These are phyloP conservation scores for Leishmania guyanensis DNA, from an alignment of 208 protist genomes.

Conservation along the genomic window DNA sequence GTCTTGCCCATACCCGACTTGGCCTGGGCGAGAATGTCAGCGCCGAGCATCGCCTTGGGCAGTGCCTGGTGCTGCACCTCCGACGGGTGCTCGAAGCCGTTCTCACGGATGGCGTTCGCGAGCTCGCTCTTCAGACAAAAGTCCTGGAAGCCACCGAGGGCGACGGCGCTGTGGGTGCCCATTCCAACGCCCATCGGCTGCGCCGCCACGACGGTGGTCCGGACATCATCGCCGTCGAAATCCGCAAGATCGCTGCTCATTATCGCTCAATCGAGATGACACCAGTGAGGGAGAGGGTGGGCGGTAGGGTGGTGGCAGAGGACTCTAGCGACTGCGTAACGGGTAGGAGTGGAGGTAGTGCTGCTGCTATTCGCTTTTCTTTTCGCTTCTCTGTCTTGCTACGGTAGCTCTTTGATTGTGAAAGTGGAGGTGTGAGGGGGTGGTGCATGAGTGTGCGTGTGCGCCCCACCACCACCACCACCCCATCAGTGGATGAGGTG, in stretches of 20 bases:
- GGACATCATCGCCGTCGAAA: conserved; percentile 91
- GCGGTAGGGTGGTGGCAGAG: not conserved
- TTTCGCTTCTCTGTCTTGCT: too few species aligned
- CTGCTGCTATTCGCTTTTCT: too few species aligned
- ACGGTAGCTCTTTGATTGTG: not conserved
- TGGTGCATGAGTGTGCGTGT: not conserved
- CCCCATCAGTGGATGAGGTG: not conserved
- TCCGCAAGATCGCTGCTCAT: conserved; percentile 88
- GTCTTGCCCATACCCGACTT: conserved; percentile 99
- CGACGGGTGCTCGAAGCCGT: conserved; percentile 93
- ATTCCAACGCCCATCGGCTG: conserved; percentile 79
- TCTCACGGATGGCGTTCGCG: conserved; percentile 96
- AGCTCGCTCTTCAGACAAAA: conserved; percentile 99
- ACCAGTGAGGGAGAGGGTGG: conserved; percentile 4
- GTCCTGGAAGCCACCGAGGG: conserved; percentile 97
- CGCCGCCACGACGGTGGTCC: conserved; percentile 64
- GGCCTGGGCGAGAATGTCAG: conserved; percentile 99
- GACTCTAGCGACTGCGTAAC: not conserved
- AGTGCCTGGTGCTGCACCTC: conserved; percentile 99
- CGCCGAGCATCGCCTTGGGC: conserved; percentile 97
- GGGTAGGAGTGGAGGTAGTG: not conserved
- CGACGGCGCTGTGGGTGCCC: conserved; percentile 90
- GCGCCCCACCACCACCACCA: not conserved
- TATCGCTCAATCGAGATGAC: conserved; percentile 1
- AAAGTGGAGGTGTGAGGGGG: not conserved